phyloP scores from a whole-genome alignment of 768 basidiomycete species.

The Tricholomella constricta region DNA sequence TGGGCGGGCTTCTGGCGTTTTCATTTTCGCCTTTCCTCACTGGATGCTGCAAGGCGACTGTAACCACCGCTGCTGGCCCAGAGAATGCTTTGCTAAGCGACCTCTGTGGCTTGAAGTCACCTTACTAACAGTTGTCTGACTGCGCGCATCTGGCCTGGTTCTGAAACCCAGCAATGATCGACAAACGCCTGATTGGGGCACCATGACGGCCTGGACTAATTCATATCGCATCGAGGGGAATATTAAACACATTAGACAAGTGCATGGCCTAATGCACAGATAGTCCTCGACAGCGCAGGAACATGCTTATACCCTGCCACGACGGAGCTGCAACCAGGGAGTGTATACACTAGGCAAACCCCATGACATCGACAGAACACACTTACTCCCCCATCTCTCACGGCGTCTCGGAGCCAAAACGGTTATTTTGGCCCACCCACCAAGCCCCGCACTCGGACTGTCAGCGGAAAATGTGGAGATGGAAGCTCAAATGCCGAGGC shows the following conservation, averaged over 20 bases:
- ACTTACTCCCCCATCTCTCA: neutral
- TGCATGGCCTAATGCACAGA: neutral
- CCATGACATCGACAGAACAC: neutral
- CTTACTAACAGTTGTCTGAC: too few relatives aligned
- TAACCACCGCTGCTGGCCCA: too few relatives aligned
- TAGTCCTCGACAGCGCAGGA: neutral
- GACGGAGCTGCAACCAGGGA: too few relatives aligned
- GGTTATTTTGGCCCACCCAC: conserved; percentile 5
- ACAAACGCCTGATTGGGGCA: neutral
- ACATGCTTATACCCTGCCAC: too few relatives aligned
- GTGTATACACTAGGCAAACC: too few relatives aligned
- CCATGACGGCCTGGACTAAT: neutral
- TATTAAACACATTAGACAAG: neutral
- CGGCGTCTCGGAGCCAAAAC: conserved; percentile 11
- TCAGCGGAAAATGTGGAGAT: neutral
- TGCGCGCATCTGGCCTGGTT: neutral
- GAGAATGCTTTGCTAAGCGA: too few relatives aligned
- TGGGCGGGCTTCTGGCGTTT: neutral
- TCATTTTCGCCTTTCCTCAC: neutral
- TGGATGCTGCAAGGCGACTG: neutral
- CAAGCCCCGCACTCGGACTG: neutral
- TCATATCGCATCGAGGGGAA: neutral
- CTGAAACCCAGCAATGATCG: neutral
- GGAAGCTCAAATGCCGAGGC: too few relatives aligned
- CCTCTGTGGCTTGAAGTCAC: too few relatives aligned